Conservation (phyloP, 2,329 filamentous ascomycete species). For the Diaporthe sp. region DNA sequence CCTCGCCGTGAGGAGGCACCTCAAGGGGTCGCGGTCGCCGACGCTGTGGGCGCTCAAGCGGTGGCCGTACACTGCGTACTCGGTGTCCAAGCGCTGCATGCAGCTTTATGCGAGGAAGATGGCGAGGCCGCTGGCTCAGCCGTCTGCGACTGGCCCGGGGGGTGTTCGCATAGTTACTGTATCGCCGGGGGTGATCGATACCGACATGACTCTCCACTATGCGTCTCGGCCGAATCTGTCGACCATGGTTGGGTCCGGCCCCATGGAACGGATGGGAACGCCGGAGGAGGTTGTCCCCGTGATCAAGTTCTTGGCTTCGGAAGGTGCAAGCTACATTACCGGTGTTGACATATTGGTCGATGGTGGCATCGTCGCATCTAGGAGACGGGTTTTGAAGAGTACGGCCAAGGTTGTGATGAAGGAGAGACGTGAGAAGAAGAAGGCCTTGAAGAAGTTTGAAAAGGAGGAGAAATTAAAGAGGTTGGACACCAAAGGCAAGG, state of each 20-base stretch:
- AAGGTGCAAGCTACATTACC: conserved; percentile 31
- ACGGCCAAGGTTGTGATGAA: conserved; percentile 17
- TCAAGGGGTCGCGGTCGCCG: conserved; percentile 14
- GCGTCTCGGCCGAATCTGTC: not conserved
- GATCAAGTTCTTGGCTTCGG: conserved; percentile 28
- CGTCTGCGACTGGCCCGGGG: not conserved
- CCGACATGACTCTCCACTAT: conserved; percentile 19
- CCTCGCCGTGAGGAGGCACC: conserved; percentile 30
- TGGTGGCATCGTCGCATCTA: conserved; percentile 24
- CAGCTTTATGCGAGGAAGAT: conserved; percentile 33
- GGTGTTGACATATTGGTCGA: conserved; percentile 29
- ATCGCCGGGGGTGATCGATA: conserved; percentile 25
- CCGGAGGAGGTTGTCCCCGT: conserved; percentile 33
- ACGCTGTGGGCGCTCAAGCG: conserved; percentile 34
- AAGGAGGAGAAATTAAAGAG: conserved; percentile 11
- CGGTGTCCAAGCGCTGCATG: conserved; percentile 31
- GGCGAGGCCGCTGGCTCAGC: conserved; percentile 20
- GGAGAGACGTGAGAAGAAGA: conserved; percentile 20
- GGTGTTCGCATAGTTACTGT: conserved; percentile 33
- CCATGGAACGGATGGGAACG: conserved; percentile 21
- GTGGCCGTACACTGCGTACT: conserved; percentile 27
- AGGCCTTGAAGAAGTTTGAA: conserved; percentile 3
- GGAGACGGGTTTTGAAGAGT: conserved; percentile 1
- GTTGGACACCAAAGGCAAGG: conserved; percentile 7
- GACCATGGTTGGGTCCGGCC: not conserved